These are phyloP conservation scores for Diaporthe helianthi DNA, from an alignment of 2,329 filamentous ascomycete species.

Conservation along the genomic window DNA sequence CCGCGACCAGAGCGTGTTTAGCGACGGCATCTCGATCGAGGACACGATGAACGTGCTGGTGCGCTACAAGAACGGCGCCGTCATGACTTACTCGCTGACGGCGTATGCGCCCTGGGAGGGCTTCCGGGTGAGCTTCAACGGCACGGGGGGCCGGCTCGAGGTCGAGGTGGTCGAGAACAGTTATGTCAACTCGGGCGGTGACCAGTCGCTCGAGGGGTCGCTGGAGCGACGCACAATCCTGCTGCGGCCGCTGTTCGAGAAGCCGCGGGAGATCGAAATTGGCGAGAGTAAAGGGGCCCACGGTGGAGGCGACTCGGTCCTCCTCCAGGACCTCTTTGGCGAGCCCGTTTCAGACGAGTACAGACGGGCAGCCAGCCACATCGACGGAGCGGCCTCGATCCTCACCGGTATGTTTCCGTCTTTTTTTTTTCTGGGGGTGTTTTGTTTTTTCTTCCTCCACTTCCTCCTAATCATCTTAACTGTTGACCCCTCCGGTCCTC, in stretches of 20 bases:
- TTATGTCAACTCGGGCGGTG: constrained; percentile 67
- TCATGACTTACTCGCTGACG: constrained; percentile 65
- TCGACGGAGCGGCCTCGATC: constrained; percentile 66
- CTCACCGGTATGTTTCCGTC: constrained; percentile 46
- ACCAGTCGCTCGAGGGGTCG: constrained; percentile 61
- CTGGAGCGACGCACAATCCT: constrained; percentile 57
- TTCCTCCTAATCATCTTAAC: no score
- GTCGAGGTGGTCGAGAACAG: constrained; percentile 68
- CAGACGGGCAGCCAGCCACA: constrained; percentile 62
- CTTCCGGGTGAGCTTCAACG: constrained; percentile 64
- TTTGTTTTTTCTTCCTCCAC: no score
- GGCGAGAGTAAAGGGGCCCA: constrained; percentile 61
- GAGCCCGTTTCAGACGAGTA: constrained; percentile 58
- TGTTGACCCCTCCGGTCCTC: no score
- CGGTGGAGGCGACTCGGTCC: constrained; percentile 64
- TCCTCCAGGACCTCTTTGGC: constrained; percentile 65
- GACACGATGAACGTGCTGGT: constrained; percentile 69
- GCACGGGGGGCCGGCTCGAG: constrained; percentile 64
- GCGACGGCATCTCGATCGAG: constrained; percentile 69
- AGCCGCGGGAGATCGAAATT: constrained; percentile 62
- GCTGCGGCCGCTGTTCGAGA: constrained; percentile 61
- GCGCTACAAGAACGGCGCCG: constrained; percentile 61
- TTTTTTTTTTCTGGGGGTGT: no score
- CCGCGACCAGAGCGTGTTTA: constrained; percentile 68
- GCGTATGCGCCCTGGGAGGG: constrained; percentile 71